Percentiles rank a stretch among this genome's conserved stretches.
Evolutionary conservation across 1,284 basidiomycete species (phyloP).

Genomic region (Ceratobasidium sp.): DNA sequence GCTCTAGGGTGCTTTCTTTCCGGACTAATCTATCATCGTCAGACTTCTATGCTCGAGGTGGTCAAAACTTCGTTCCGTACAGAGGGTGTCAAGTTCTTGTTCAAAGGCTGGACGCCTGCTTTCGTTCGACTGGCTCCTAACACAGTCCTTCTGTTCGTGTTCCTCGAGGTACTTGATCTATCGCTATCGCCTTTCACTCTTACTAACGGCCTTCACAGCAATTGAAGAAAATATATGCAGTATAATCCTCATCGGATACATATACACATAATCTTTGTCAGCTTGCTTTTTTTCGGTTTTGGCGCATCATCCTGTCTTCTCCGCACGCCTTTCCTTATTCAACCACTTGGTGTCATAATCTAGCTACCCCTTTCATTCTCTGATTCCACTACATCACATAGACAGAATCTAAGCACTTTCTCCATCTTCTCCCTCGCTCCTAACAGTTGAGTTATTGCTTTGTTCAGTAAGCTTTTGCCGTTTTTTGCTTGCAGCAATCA

Average conservation of each 20-base stretch:
- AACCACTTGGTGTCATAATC: not conserved
- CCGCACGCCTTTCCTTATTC: not conserved
- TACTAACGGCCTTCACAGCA: slow-evolving; percentile 42
- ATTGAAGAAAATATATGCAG: slow-evolving; percentile 47
- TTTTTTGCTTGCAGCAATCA: slow-evolving; percentile 39
- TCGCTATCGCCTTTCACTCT: not conserved
- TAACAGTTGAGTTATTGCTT: not conserved
- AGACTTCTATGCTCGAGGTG: slow-evolving; percentile 49
- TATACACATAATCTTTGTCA: slow-evolving; percentile 20
- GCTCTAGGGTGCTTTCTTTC: slow-evolving; percentile 4
- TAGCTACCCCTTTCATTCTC: slow-evolving; percentile 20
- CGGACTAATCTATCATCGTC: slow-evolving; percentile 39
- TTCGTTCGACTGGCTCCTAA: slow-evolving; percentile 61
- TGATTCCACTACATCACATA: slow-evolving; percentile 14
- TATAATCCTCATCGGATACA: slow-evolving; percentile 26
- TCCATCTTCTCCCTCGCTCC: not conserved
- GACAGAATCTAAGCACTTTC: slow-evolving; percentile 23
- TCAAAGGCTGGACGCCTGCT: slow-evolving; percentile 67
- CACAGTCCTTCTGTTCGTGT: slow-evolving; percentile 54
- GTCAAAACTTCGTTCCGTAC: slow-evolving; percentile 52
- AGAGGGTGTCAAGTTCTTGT: slow-evolving; percentile 62
- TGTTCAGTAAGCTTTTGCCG: slow-evolving; percentile 33
- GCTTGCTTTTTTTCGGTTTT: not conserved
- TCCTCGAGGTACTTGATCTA: slow-evolving; percentile 49
- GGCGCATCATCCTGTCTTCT: too few relatives aligned